Conservation (phyloP, 148 eudicot genomes). For the Spergularia bocconei region DNA sequence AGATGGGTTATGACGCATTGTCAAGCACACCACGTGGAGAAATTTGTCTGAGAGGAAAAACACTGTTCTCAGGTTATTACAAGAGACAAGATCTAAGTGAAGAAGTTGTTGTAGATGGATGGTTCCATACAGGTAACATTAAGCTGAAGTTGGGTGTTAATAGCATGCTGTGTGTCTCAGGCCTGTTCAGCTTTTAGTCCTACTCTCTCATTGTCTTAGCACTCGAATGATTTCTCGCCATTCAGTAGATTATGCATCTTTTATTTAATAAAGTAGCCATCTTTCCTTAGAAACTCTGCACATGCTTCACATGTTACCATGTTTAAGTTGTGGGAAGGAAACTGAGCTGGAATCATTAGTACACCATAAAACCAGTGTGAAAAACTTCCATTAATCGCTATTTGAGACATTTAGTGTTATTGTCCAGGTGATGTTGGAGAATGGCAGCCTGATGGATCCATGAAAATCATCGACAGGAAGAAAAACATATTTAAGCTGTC, state of each 20-base stretch:
- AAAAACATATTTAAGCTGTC: slow-evolving; percentile 96
- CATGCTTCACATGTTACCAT: neutral
- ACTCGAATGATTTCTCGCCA: no score
- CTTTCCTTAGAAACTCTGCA: neutral
- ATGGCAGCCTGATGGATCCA: slow-evolving; percentile 83
- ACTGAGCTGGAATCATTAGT: neutral
- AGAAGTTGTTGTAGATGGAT: slow-evolving; percentile 71
- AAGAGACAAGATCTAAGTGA: slow-evolving; percentile 74
- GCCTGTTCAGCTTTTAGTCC: no score
- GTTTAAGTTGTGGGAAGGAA: neutral
- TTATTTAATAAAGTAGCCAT: no score
- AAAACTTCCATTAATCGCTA: neutral
- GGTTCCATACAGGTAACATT: slow-evolving; percentile 89
- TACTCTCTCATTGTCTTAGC: no score
- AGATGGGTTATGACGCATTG: slow-evolving; percentile 88
- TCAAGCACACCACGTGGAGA: slow-evolving; percentile 81
- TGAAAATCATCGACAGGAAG: slow-evolving; percentile 95
- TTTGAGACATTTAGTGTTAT: neutral
- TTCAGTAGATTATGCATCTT: no score
- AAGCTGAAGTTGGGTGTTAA: neutral
- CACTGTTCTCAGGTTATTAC: slow-evolving; percentile 91
- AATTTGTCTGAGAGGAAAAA: slow-evolving; percentile 81
- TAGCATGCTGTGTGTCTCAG: neutral
- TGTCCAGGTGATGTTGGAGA: slow-evolving; percentile 92
- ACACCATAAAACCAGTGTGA: neutral